phyloP scores from a whole-genome alignment of 2,329 filamentous ascomycete genomes.

The Penicillium decumbens region DNA sequence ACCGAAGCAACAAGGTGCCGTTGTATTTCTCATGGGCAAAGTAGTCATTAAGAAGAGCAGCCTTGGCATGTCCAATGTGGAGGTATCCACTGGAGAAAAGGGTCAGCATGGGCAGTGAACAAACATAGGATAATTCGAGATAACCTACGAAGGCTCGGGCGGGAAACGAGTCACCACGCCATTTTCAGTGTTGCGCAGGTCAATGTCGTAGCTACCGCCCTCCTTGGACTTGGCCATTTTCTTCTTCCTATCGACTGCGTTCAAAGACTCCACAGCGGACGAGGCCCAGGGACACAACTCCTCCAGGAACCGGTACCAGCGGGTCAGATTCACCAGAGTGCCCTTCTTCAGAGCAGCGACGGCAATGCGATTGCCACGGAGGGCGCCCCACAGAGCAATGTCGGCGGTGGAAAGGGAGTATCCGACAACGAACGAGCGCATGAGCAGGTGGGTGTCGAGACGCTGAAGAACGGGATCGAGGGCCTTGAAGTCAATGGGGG shows the following conservation, averaged over 20 bases:
- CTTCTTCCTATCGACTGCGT: conserved; percentile 65
- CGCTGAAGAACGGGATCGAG: conserved; percentile 69
- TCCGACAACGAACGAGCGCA: conserved; percentile 80
- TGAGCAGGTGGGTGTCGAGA: conserved; percentile 80
- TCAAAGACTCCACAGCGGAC: conserved; percentile 64
- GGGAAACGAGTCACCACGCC: conserved; percentile 90
- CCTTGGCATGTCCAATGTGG: conserved; percentile 94
- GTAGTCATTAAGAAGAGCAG: conserved; percentile 89
- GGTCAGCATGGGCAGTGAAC: no score
- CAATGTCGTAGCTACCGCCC: conserved; percentile 84
- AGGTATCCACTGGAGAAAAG: conserved; percentile 60
- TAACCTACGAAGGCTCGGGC: conserved; percentile 69
- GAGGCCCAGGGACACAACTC: conserved; percentile 72
- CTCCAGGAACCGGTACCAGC: conserved; percentile 87
- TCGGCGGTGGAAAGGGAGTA: conserved; percentile 74
- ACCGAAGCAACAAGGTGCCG: conserved; percentile 82
- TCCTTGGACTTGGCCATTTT: conserved; percentile 66
- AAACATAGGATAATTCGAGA: no score
- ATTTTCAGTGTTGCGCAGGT: conserved; percentile 75
- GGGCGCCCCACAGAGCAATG: conserved; percentile 73
- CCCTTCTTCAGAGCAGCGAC: conserved; percentile 76
- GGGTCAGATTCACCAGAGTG: conserved; percentile 66
- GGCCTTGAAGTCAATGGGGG: conserved; percentile 70
- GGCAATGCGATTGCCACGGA: conserved; percentile 80
- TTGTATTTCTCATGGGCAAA: conserved; percentile 92